Evolutionary conservation across 2,329 filamentous ascomycete genomes (phyloP).

Genomic region (Knoxdaviesia capensis): DNA sequence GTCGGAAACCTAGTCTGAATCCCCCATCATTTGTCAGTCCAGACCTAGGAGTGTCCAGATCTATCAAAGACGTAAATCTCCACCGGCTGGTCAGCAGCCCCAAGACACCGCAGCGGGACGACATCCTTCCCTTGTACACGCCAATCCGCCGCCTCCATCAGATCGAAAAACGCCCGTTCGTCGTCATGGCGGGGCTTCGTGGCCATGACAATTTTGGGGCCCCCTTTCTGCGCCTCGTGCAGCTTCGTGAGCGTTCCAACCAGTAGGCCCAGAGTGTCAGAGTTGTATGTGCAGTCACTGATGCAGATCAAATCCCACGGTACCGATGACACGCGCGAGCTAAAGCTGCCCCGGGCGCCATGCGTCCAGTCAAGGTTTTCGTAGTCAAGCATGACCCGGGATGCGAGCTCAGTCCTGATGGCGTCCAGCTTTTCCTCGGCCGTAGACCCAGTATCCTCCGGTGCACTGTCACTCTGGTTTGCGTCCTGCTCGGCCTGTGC

Average conservation of each 20-base stretch:
- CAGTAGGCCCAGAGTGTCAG: constrained; percentile 31
- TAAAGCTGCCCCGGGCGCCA: constrained; percentile 23
- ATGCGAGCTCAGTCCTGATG: not conserved
- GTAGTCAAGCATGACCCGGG: constrained; percentile 17
- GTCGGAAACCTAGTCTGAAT: no score
- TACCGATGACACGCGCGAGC: constrained; percentile 15
- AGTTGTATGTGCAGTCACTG: constrained; percentile 43
- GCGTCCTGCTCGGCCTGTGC: constrained; percentile 4
- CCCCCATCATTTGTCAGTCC: no score
- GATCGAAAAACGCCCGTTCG: constrained; percentile 25
- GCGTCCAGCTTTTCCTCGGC: not conserved
- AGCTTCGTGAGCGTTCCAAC: constrained; percentile 31
- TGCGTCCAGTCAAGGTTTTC: constrained; percentile 38
- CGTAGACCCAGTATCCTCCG: no score
- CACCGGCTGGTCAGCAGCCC: constrained; percentile 21
- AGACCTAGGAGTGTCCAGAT: no score
- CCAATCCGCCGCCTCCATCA: constrained; percentile 27
- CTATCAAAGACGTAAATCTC: constrained; percentile 29
- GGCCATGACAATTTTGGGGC: constrained; percentile 26
- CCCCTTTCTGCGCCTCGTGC: constrained; percentile 13
- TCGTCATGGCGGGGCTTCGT: constrained; percentile 36
- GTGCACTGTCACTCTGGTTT: not conserved
- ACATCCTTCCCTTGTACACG: constrained; percentile 16
- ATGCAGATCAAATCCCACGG: constrained; percentile 33
- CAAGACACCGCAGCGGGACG: constrained; percentile 24